phyloP scores from a whole-genome alignment of 306 rosid species.

The Casuarina cunninghamiana region DNA sequence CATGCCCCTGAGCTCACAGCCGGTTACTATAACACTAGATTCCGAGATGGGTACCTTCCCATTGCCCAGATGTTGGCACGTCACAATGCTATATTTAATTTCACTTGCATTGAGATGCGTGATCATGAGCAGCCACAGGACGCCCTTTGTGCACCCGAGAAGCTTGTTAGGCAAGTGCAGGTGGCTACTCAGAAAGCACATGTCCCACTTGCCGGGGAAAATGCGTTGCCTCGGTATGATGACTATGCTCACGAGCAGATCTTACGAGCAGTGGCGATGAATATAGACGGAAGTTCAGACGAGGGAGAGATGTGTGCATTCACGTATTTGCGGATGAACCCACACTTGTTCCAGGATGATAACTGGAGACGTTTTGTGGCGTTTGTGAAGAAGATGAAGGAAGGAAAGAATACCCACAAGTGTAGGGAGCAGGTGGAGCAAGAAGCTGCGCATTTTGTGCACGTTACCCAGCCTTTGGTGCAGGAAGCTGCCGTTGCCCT shows the following conservation, averaged over 20 bases:
- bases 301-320: constrained; percentile 76
- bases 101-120: constrained; percentile 93
- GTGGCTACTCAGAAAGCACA: constrained; percentile 64
- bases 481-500: constrained; percentile 78
- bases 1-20: constrained; percentile 99
- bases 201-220: constrained; percentile 88
- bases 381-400: constrained; percentile 94
- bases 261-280: constrained; percentile 55
- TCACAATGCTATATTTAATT: constrained; percentile 87
- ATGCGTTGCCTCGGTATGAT: constrained; percentile 79
- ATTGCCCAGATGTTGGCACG: constrained; percentile 93
- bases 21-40: constrained; percentile 89
- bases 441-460: constrained; percentile 88
- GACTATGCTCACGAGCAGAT: constrained; percentile 72
- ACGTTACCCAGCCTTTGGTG: constrained; percentile 65
- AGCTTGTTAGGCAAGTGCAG: constrained; percentile 84
- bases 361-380: constrained; percentile 82
- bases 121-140: constrained; percentile 94
- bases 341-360: constrained; percentile 66
- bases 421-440: constrained; percentile 90
- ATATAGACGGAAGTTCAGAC: constrained; percentile 42
- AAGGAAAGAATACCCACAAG: constrained; percentile 56
- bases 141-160: constrained; percentile 85
- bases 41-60: constrained; percentile 79
- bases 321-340: constrained; percentile 93